Conservation (phyloP, 345 rosid species). For the Salix arbutifolia region DNA sequence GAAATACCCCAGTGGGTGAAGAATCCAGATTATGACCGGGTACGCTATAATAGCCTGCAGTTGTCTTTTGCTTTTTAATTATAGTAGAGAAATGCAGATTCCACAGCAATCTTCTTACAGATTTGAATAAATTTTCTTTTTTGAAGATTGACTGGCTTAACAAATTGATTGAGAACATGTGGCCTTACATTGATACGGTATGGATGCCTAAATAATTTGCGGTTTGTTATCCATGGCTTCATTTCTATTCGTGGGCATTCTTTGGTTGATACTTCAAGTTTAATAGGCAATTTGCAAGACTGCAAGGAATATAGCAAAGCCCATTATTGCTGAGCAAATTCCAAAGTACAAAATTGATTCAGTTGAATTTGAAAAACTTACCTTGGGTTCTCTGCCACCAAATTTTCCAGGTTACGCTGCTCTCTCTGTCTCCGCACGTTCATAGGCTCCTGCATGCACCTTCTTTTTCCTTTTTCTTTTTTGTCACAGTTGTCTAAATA, state of each 20-base stretch:
- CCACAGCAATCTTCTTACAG: conserved; percentile 9
- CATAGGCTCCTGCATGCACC: background rate
- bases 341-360: conserved; percentile 35
- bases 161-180: conserved; percentile 24
- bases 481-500: background rate
- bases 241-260: background rate
- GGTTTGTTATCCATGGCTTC: background rate
- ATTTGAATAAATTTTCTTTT: conserved; percentile 10
- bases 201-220: background rate
- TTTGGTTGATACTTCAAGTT: background rate
- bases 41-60: conserved; percentile 26
- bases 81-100: background rate
- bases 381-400: conserved; percentile 31
- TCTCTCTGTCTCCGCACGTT: background rate
- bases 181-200: conserved; percentile 32
- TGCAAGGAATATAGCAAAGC: conserved; percentile 24
- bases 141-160: conserved; percentile 27
- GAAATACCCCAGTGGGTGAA: conserved; percentile 37
- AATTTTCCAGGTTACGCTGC: conserved; percentile 22
- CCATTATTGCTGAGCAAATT: conserved; percentile 36
- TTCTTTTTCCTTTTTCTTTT: background rate
- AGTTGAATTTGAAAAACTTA: conserved; percentile 28
- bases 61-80: background rate
- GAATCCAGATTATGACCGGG: conserved; percentile 30
- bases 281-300: conserved; percentile 32